These are phyloP conservation scores for Botrytis sinoallii DNA, from an alignment of 2,329 filamentous ascomycete genomes.

Conservation along the genomic window DNA sequence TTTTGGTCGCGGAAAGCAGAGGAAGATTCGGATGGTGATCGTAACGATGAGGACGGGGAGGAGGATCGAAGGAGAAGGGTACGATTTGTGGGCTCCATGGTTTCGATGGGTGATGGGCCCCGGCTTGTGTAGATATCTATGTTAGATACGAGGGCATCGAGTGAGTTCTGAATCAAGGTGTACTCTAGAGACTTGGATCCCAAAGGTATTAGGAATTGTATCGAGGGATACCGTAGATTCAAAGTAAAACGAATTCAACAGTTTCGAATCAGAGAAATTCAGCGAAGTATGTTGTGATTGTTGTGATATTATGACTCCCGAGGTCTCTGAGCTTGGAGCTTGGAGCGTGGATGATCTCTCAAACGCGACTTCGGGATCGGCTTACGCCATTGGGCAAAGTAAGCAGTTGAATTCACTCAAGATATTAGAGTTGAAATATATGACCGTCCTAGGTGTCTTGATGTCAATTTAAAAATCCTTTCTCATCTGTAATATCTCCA, in stretches of 20 bases:
- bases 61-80: slow-evolving; percentile 15
- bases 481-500: background rate
- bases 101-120: background rate
- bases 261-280: background rate
- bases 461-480: background rate
- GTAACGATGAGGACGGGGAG: slow-evolving; percentile 7
- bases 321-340: background rate
- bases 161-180: background rate
- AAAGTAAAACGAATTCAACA: background rate
- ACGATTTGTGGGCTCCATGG: slow-evolving; percentile 14
- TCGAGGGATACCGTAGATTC: background rate
- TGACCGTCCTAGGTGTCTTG: background rate
- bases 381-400: slow-evolving; percentile 10
- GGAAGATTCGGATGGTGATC: slow-evolving; percentile 1
- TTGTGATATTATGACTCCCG: background rate
- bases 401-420: background rate
- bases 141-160: background rate
- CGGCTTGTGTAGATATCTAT: background rate
- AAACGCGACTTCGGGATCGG: slow-evolving; percentile 7
- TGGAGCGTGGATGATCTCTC: slow-evolving; percentile 1
- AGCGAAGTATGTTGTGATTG: background rate
- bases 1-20: slow-evolving; percentile 6
- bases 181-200: background rate
- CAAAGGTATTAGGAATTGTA: background rate
- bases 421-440: background rate